A percentile compares a stretch with the other conserved stretches of the same genome.
Evolutionary conservation across 2,329 filamentous ascomycete species (phyloP).

Genomic region (Sporothrix pseudoabietina): DNA sequence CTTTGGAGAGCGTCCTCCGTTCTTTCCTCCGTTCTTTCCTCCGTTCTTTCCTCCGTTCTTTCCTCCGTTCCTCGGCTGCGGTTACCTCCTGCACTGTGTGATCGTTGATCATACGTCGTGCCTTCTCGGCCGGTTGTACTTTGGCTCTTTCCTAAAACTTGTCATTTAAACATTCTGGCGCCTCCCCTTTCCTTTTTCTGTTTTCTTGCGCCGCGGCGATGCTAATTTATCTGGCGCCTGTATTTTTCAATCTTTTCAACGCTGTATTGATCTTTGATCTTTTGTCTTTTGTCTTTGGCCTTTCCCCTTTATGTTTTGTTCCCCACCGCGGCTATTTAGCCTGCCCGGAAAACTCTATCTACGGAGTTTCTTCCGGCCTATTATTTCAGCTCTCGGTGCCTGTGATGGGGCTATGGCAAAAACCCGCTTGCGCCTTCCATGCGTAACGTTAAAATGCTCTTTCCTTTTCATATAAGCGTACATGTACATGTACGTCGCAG

Average conservation of each 20-base stretch:
- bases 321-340: constrained; percentile 26
- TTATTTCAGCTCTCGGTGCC: neutral
- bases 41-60: constrained; percentile 14
- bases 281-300: neutral
- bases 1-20: neutral
- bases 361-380: neutral
- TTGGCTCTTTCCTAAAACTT: neutral
- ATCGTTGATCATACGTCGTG: neutral
- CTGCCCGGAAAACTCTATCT: constrained; percentile 1
- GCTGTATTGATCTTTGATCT: neutral
- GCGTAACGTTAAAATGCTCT: neutral
- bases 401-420: neutral
- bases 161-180: neutral
- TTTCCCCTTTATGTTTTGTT: constrained; percentile 12
- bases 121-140: neutral
- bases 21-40: neutral
- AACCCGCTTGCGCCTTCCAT: neutral
- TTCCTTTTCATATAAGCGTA: neutral
- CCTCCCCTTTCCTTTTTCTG: neutral
- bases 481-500: neutral
- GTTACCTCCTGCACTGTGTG: neutral
- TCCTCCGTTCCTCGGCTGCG: neutral
- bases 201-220: neutral
- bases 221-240: neutral
- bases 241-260: neutral